Conservation (phyloP, 169 alveolate species). For the Eimeria falciformis region DNA sequence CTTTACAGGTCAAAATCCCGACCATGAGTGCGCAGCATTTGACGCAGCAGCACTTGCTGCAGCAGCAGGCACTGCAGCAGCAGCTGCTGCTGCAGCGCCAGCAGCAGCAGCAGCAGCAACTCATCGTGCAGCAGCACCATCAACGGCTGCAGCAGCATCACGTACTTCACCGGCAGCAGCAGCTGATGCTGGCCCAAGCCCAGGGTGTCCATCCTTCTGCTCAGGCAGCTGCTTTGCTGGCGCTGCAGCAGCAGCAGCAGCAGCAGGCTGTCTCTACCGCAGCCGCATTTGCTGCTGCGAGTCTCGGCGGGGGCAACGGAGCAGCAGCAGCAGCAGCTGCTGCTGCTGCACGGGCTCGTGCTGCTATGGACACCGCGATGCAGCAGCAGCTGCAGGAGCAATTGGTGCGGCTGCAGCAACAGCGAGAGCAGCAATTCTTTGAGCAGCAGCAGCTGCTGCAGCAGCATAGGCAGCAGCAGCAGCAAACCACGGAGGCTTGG, state of each 20-base stretch:
- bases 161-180: conserved; percentile 39
- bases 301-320: not conserved
- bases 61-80: conserved; percentile 46
- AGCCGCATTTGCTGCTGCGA: not conserved
- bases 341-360: conserved; percentile 32
- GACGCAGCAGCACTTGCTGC: conserved; percentile 63
- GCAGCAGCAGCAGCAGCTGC: not conserved
- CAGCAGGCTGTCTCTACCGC: not conserved
- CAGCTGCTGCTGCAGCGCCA: not conserved
- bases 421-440: conserved; percentile 18
- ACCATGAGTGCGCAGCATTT: conserved; percentile 37
- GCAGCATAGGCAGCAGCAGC: conserved; percentile 54
- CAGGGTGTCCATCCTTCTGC: conserved; percentile 44
- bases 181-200: conserved; percentile 49
- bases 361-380: conserved; percentile 40
- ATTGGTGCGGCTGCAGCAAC: conserved; percentile 38
- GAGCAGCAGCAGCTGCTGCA: conserved; percentile 53
- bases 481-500: conserved; percentile 36
- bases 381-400: conserved; percentile 63
- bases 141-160: conserved; percentile 59
- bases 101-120: conserved; percentile 46
- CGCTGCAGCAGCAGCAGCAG: conserved; percentile 67
- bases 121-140: conserved; percentile 50
- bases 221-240: conserved; percentile 56
- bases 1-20: not conserved